Percentiles rank a stretch among this genome's conserved stretches.
Evolutionary conservation across 371 early-diverging fungal genomes (phyloP).

Genomic region (Modicella reniformis): DNA sequence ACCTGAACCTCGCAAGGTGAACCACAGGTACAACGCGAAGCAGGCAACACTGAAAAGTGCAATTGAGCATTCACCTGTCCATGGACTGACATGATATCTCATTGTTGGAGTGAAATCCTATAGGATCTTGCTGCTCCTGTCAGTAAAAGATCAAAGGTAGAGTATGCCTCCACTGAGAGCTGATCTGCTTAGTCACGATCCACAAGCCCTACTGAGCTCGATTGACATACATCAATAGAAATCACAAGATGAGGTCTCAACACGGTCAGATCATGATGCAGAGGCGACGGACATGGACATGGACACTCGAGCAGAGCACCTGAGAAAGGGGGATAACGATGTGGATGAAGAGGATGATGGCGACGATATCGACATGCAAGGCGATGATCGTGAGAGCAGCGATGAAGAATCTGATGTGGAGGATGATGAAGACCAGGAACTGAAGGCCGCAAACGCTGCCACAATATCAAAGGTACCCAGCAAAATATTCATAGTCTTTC

Average conservation of each 20-base stretch:
- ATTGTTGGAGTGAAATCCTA: background rate
- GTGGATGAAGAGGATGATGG: conserved; percentile 24
- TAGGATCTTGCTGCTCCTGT: conserved; percentile 36
- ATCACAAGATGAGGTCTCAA: conserved; percentile 17
- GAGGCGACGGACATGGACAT: conserved; percentile 10
- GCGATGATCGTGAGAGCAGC: conserved; percentile 40
- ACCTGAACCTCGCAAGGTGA: conserved; percentile 6
- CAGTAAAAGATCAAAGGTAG: conserved; percentile 44
- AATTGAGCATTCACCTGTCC: background rate
- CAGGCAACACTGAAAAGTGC: no score
- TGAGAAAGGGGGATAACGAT: background rate
- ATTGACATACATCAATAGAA: conserved; percentile 13
- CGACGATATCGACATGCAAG: conserved; percentile 32
- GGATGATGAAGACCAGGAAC: conserved; percentile 48
- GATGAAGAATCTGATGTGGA: conserved; percentile 44
- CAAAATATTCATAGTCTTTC: background rate
- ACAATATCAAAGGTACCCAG: conserved; percentile 18
- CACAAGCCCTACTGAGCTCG: background rate
- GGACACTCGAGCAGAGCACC: conserved; percentile 7
- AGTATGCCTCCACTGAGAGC: background rate
- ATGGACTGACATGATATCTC: background rate
- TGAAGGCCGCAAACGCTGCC: conserved; percentile 20
- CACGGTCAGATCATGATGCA: conserved; percentile 11
- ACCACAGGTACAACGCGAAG: conserved; percentile 25
- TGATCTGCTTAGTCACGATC: background rate